Evolutionary conservation across 2,329 filamentous ascomycete species (phyloP).

Genomic region (Cytospora leucostoma): DNA sequence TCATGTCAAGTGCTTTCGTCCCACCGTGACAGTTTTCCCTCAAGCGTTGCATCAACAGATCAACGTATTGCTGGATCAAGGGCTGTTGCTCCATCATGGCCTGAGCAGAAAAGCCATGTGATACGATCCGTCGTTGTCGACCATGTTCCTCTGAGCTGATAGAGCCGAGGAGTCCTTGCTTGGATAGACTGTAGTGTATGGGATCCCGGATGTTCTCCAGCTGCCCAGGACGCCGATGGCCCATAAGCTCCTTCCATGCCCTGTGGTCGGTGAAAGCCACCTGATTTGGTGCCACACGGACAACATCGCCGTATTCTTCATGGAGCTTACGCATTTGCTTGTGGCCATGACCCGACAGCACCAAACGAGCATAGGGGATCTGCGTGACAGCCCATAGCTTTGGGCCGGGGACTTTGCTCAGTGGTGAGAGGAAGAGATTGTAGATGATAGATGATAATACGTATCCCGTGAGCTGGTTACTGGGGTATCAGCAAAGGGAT

Average conservation of each 20-base stretch:
- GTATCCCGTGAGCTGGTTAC: constrained; percentile 15
- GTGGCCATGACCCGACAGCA: constrained; percentile 10
- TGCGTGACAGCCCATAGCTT: constrained; percentile 16
- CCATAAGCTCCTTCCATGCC: constrained; percentile 21
- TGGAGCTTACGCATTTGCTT: constrained; percentile 12
- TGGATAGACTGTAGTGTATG: background rate
- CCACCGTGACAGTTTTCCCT: constrained; percentile 31
- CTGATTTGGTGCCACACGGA: constrained; percentile 19
- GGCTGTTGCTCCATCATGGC: constrained; percentile 22
- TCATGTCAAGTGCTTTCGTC: constrained; percentile 30
- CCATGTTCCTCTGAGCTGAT: constrained; percentile 9
- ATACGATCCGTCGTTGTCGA: constrained; percentile 14
- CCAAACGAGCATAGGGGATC: constrained; percentile 7
- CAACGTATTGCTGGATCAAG: constrained; percentile 14
- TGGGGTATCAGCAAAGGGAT: background rate
- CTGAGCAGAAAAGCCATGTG: constrained; percentile 20
- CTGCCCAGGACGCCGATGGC: constrained; percentile 15
- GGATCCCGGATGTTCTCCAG: constrained; percentile 19
- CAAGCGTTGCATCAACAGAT: constrained; percentile 31
- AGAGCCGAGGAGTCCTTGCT: background rate
- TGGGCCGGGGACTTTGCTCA: constrained; percentile 20
- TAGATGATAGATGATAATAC: constrained; percentile 12
- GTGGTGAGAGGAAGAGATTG: constrained; percentile 22
- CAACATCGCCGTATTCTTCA: constrained; percentile 16
- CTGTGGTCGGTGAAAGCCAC: constrained; percentile 4